These are phyloP conservation scores for Fusarium sp. DNA, from an alignment of 2,329 filamentous ascomycete species.

Conservation along the genomic window DNA sequence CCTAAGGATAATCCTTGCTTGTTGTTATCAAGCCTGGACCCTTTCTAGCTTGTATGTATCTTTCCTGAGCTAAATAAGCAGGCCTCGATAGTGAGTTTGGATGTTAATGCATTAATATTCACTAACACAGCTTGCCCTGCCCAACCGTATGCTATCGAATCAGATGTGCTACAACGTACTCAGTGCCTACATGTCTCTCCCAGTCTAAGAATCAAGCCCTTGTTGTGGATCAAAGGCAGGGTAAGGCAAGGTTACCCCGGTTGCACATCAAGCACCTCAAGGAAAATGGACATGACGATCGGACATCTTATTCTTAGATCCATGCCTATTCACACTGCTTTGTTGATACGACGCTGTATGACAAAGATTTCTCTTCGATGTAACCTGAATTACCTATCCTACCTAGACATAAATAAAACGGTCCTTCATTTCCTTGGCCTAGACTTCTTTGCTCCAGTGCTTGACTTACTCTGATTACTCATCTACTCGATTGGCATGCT, in stretches of 20 bases:
- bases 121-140: background rate
- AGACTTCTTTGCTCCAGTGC: background rate
- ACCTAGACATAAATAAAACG: background rate
- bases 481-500: background rate
- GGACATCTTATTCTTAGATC: background rate
- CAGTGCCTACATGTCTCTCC: background rate
- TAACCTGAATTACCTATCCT: background rate
- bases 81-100: background rate
- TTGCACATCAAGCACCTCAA: background rate
- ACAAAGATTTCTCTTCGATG: background rate
- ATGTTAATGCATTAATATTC: background rate
- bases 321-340: background rate
- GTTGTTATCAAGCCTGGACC: background rate
- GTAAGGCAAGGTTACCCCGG: background rate
- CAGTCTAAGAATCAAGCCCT: background rate
- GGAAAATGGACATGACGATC: background rate
- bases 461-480: background rate
- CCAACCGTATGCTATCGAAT: background rate
- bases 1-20: constrained; percentile 4
- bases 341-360: background rate
- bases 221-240: background rate
- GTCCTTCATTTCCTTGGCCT: background rate
- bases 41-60: too few species aligned
- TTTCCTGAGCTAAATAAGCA: background rate
- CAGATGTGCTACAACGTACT: background rate